Evolutionary conservation across 495 filamentous ascomycete species (phyloP), one percentile per base, ranked within the genome.

Genomic region (Bathelium albidoporum): DNA sequence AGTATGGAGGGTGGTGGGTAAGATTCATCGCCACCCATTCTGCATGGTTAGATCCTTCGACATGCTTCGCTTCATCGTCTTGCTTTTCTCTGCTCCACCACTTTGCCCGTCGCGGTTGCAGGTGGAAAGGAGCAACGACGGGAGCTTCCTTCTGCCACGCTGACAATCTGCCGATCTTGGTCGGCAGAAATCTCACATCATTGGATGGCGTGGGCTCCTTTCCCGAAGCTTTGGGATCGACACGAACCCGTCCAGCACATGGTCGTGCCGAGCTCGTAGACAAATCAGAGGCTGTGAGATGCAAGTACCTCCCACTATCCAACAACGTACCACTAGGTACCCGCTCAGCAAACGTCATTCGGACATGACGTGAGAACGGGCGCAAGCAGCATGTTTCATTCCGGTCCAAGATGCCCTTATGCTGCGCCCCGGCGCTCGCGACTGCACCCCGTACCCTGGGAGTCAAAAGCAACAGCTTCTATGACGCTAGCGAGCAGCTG

Each of bases 131-230:
- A 26, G 5, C 7, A 29, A n/a, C 49, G 49, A 55, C 49, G 49
- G 49, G 49, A 55, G 22, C 9, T 20, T 55, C 20, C 49, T 55
- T 55, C 24, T 29, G 11, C 7, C 49, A 12, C 9, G 20, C 49
- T 55, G 44, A 29, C 49, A 55, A 55, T 55, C 49, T 55, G 49
- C 49, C 49, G 49, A 55, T 55, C 49, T 55, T 29, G n/a, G 24
- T 55, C 49, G 24, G 49, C 20, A 5, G 2, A 10, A 28, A 28
- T 29, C 20, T 28, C 49, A 28, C 49, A 24, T 55, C 49, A 55
- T 55, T 55, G 49, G 49, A 28, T 55, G 24, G 22, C 2, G 29
- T 24, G 49, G 49, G 49, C 3, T 7, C 49, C 29, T 39, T 49
- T 20, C 44, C 44, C 44, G 44, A 49, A 49, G 44, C 49, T 29